Percentiles rank a stretch among this genome's conserved stretches.
phyloP scores from a whole-genome alignment of 768 basidiomycete species.

The Clitopilus hobsonii region DNA sequence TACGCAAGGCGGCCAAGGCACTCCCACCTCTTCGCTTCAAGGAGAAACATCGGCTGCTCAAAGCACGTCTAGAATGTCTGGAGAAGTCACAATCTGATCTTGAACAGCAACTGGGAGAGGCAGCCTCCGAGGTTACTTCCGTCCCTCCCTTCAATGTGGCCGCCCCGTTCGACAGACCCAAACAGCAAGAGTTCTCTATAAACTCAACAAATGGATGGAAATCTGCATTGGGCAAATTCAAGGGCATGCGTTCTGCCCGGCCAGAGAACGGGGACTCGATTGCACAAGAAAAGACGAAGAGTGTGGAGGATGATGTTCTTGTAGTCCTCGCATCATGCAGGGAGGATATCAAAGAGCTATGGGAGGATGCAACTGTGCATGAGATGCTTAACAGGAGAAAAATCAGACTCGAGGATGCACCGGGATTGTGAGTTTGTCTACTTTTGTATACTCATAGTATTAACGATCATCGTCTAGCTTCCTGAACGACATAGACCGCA shows the following conservation, averaged over 20 bases:
- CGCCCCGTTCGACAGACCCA: conserved; percentile 34
- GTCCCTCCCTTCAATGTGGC: conserved; percentile 33
- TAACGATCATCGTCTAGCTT: conserved; percentile 41
- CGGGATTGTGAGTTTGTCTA: conserved; percentile 61
- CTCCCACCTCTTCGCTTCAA: conserved; percentile 47
- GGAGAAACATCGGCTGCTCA: conserved; percentile 58
- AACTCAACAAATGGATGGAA: conserved; percentile 66
- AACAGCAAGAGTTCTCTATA: conserved; percentile 53
- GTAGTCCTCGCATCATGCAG: conserved; percentile 57
- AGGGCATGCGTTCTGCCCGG: conserved; percentile 28
- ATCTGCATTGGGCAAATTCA: conserved; percentile 52
- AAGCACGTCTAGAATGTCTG: conserved; percentile 54
- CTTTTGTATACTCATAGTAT: conserved; percentile 2
- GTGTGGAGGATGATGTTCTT: conserved; percentile 48
- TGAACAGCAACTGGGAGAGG: conserved; percentile 56
- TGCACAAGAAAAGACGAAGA: conserved; percentile 24
- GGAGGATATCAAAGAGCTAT: conserved; percentile 64
- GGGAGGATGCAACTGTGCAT: conserved; percentile 61
- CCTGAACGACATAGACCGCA: conserved; percentile 62
- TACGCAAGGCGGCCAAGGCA: conserved; percentile 29
- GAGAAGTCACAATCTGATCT: conserved; percentile 53
- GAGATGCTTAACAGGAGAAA: conserved; percentile 54
- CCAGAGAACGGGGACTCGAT: conserved; percentile 12
- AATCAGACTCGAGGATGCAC: conserved; percentile 57
- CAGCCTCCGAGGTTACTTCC: conserved; percentile 42